These are phyloP conservation scores for Emergomyces africanus DNA, from an alignment of 2,329 filamentous ascomycete species.

Conservation along the genomic window DNA sequence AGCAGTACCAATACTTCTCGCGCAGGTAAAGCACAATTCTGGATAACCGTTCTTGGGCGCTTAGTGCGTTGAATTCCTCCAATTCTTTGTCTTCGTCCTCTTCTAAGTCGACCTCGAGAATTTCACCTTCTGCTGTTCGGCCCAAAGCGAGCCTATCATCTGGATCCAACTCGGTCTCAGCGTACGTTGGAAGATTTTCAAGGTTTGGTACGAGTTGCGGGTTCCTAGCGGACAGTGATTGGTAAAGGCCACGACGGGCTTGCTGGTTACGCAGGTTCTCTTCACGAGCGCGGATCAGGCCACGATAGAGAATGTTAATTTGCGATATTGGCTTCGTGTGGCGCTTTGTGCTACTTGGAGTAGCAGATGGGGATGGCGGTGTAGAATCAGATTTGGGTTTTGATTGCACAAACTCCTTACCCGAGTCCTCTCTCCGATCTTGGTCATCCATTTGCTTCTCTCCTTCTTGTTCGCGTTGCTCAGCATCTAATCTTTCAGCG, in stretches of 20 bases:
- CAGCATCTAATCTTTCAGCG: conserved; percentile 60
- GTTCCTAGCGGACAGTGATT: conserved; percentile 38
- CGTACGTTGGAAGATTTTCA: conserved; percentile 24
- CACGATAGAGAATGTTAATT: conserved; percentile 69
- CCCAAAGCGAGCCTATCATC: conserved; percentile 61
- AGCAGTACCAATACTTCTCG: conserved; percentile 67
- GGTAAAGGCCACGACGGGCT: conserved; percentile 53
- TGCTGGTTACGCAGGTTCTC: conserved; percentile 55
- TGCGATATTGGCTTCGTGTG: conserved; percentile 46
- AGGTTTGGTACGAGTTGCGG: conserved; percentile 11
- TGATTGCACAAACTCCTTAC: conserved; percentile 9
- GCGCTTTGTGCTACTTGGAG: conserved; percentile 11
- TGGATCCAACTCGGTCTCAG: conserved; percentile 55
- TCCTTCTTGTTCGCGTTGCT: conserved; percentile 24
- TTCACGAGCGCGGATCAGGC: conserved; percentile 55
- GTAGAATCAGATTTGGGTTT: neutral
- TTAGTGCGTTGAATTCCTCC: conserved; percentile 61
- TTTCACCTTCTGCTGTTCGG: conserved; percentile 32
- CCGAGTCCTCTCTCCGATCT: conserved; percentile 5
- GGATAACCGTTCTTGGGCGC: conserved; percentile 52
- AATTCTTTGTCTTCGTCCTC: conserved; percentile 72
- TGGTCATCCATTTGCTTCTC: conserved; percentile 11
- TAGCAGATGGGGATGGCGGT: conserved; percentile 3
- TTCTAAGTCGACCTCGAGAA: conserved; percentile 44
- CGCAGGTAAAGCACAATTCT: conserved; percentile 58